Evolutionary conservation across 768 basidiomycete species (phyloP).

Genomic region (Cystobasidium tubakii): DNA sequence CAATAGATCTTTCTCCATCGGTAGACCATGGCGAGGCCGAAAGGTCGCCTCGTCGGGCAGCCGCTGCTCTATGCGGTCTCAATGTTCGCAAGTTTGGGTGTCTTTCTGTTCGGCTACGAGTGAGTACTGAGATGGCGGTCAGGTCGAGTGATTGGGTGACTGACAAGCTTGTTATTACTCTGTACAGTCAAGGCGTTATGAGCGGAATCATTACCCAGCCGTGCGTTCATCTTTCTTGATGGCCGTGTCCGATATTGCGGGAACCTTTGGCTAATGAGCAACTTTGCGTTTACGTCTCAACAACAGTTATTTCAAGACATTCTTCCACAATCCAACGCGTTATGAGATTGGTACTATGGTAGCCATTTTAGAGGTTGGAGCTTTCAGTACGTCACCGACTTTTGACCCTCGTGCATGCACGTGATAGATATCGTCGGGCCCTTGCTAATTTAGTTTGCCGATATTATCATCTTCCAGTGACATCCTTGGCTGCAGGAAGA

Average conservation of each 20-base stretch:
- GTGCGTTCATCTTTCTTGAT: slow-evolving; percentile 42
- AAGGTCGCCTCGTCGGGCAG: slow-evolving; percentile 33
- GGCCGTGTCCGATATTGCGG: background rate
- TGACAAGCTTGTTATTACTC: slow-evolving; percentile 9
- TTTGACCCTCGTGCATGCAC: background rate
- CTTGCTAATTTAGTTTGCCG: too few relatives aligned
- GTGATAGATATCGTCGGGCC: background rate
- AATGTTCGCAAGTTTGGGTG: slow-evolving; percentile 34
- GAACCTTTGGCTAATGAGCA: too few relatives aligned
- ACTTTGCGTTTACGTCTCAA: too few relatives aligned
- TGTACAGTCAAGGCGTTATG: slow-evolving; percentile 45
- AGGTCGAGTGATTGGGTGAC: background rate
- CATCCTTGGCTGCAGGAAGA: slow-evolving; percentile 80
- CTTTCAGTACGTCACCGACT: slow-evolving; percentile 62
- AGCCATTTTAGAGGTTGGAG: slow-evolving; percentile 75
- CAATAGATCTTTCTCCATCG: background rate
- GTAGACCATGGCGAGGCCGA: background rate
- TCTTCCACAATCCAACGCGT: slow-evolving; percentile 70
- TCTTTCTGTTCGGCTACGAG: slow-evolving; percentile 26
- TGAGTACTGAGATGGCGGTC: background rate
- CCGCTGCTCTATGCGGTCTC: slow-evolving; percentile 37
- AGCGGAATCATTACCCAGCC: slow-evolving; percentile 65
- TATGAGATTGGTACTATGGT: slow-evolving; percentile 87
- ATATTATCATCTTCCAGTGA: slow-evolving; percentile 55
- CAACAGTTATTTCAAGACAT: slow-evolving; percentile 63